phyloP scores from a whole-genome alignment of 768 basidiomycete species.

The Pisolithus albus region DNA sequence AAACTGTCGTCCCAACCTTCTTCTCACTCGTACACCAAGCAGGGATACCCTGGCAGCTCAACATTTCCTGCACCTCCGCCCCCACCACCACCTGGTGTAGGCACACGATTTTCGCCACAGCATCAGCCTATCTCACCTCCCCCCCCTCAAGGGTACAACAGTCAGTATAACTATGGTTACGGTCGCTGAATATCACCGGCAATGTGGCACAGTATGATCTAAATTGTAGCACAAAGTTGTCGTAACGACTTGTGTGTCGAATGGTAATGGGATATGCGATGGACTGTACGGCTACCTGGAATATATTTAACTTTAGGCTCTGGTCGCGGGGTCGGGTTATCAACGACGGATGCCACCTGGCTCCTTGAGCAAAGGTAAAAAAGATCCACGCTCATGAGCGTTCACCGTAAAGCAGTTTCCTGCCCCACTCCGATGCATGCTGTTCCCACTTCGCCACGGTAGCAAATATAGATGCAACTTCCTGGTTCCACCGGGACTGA shows the following conservation, averaged over 20 bases:
- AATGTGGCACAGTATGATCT: neutral
- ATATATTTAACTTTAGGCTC: too few relatives aligned
- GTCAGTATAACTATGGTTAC: constrained; percentile 27
- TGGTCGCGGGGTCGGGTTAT: too few relatives aligned
- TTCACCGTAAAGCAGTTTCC: constrained; percentile 38
- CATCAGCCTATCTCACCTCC: constrained; percentile 24
- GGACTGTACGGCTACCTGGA: too few relatives aligned
- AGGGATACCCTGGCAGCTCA: constrained; percentile 10
- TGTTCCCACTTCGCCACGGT: constrained; percentile 42
- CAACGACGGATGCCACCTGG: too few relatives aligned
- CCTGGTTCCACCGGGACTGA: constrained; percentile 53
- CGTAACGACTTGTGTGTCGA: too few relatives aligned
- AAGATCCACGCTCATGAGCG: neutral
- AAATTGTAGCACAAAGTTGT: neutral
- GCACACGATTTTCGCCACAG: constrained; percentile 16
- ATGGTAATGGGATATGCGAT: too few relatives aligned
- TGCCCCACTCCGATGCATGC: constrained; percentile 41
- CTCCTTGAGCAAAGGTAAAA: neutral
- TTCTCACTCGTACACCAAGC: constrained; percentile 12
- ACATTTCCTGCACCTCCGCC: constrained; percentile 24
- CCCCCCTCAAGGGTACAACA: constrained; percentile 24
- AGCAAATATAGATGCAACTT: constrained; percentile 41
- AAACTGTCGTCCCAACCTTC: constrained; percentile 20
- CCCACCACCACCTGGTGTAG: constrained; percentile 8
- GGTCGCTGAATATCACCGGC: constrained; percentile 12